Conservation (phyloP, 139 green algal genomes). For the Protoeuglena noctilucae region DNA sequence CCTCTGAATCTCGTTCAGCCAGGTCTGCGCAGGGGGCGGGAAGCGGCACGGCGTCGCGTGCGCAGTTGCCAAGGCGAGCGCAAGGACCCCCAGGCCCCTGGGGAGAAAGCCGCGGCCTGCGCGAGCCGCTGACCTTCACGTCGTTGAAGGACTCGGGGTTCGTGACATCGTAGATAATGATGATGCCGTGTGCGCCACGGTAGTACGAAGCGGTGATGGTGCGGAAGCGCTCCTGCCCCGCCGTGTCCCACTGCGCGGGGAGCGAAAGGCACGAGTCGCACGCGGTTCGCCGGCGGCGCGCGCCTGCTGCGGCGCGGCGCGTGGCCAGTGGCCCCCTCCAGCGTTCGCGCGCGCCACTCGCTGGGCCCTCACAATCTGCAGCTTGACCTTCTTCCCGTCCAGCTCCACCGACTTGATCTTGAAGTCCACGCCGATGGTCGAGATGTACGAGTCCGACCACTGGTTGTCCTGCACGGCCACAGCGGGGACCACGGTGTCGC, state of each 20-base stretch:
- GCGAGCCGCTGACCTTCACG: no score
- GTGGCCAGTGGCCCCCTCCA: background rate
- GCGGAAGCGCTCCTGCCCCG: slow-evolving; percentile 94
- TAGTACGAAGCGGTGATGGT: slow-evolving; percentile 99
- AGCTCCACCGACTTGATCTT: slow-evolving; percentile 99
- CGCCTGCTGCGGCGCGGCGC: background rate
- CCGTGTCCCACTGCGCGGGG: slow-evolving; percentile 96
- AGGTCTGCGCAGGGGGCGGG: no score
- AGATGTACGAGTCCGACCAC: slow-evolving; percentile 99
- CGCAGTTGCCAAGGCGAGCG: no score
- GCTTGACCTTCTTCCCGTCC: slow-evolving; percentile 98
- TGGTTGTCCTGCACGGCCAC: slow-evolving; percentile 80
- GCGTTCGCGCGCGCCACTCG: no score
- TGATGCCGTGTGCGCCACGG: slow-evolving; percentile 92
- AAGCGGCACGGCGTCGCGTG: no score
- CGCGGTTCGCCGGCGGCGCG: background rate
- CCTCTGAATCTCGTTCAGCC: slow-evolving; percentile 98
- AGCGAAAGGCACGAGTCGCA: background rate
- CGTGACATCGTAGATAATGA: slow-evolving; percentile 99
- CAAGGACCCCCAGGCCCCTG: no score
- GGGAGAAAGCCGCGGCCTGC: no score
- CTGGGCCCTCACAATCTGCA: slow-evolving; percentile 82
- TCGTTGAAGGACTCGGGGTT: slow-evolving; percentile 98
- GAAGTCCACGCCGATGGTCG: slow-evolving; percentile 99
- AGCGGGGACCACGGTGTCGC: background rate